These are phyloP conservation scores for Lasiosphaeria miniovina DNA, from an alignment of 495 filamentous ascomycete species.

Conservation along the genomic window DNA sequence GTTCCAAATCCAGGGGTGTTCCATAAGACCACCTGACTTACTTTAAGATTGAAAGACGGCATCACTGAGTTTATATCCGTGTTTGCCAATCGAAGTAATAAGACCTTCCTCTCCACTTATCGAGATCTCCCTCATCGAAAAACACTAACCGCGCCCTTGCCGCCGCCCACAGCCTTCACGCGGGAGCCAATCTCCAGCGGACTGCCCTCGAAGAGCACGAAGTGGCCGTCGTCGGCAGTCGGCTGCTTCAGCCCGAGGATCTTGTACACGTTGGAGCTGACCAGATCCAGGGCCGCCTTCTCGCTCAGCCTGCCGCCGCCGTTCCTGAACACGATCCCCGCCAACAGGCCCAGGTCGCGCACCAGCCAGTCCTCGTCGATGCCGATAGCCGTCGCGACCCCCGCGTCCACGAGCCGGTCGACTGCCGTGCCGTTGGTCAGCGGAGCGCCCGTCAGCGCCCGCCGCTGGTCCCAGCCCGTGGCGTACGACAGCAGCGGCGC, in stretches of 20 bases:
- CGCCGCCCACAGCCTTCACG: conserved; percentile 38
- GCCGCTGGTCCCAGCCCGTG: conserved; percentile 44
- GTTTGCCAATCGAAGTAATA: no score
- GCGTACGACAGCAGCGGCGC: conserved; percentile 44
- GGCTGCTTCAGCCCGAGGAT: conserved; percentile 41
- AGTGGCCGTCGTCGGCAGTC: conserved; percentile 28
- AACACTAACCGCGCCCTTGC: conserved; percentile 33
- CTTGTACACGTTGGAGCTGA: conserved; percentile 47
- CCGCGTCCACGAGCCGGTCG: conserved; percentile 43
- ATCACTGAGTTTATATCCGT: no score
- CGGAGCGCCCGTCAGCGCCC: conserved; percentile 48
- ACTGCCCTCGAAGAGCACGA: conserved; percentile 45
- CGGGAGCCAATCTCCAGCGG: conserved; percentile 43
- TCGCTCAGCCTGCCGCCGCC: conserved; percentile 48
- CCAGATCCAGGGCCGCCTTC: conserved; percentile 34
- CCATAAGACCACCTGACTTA: no score
- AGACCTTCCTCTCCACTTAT: neutral
- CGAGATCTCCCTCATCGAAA: conserved; percentile 12
- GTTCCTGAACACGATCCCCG: conserved; percentile 50
- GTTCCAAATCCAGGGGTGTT: no score
- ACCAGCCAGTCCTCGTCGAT: conserved; percentile 50
- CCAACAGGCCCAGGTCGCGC: conserved; percentile 43
- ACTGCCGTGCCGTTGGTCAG: conserved; percentile 51
- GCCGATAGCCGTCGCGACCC: conserved; percentile 44
- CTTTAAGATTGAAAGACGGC: no score